These are phyloP conservation scores for Simplicillium sp. DNA, from an alignment of 2,329 filamentous ascomycete genomes.

Conservation along the genomic window DNA sequence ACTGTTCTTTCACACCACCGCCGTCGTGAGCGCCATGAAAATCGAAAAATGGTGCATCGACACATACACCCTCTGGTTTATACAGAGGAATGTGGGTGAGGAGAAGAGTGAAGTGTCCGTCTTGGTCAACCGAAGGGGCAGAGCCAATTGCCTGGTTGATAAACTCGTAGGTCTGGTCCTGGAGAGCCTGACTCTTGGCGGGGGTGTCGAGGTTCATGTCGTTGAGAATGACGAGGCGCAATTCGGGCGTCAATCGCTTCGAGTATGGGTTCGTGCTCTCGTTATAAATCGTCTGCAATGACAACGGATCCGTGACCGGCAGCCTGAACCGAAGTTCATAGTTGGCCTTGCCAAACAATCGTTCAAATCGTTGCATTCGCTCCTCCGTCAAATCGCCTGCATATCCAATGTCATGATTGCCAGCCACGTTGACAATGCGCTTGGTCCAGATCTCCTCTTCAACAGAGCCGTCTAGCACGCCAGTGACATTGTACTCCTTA, in stretches of 20 bases:
- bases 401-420: slow-evolving; percentile 96
- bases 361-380: slow-evolving; percentile 72
- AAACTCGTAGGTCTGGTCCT: slow-evolving; percentile 69
- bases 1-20: slow-evolving; percentile 80
- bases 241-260: slow-evolving; percentile 47
- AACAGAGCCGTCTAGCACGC: slow-evolving; percentile 33
- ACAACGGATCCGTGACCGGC: slow-evolving; percentile 29
- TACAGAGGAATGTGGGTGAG: slow-evolving; percentile 88
- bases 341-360: slow-evolving; percentile 76
- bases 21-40: slow-evolving; percentile 60
- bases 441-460: slow-evolving; percentile 54
- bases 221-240: slow-evolving; percentile 82
- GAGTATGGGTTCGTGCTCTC: slow-evolving; percentile 33
- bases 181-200: slow-evolving; percentile 54
- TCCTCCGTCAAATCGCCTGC: slow-evolving; percentile 78
- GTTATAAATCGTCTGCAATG: slow-evolving; percentile 31
- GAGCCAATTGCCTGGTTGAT: slow-evolving; percentile 59
- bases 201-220: slow-evolving; percentile 90
- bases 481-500: slow-evolving; percentile 39
- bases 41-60: slow-evolving; percentile 73
- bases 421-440: slow-evolving; percentile 79
- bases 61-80: slow-evolving; percentile 73
- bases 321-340: slow-evolving; percentile 75
- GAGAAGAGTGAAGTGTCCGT: slow-evolving; percentile 67
- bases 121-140: slow-evolving; percentile 49